Percentiles rank a stretch among this genome's conserved stretches.
Evolutionary conservation across 805 yeast genomes (phyloP).

Genomic region (Saccharomycopsis oosterbeekiorum): DNA sequence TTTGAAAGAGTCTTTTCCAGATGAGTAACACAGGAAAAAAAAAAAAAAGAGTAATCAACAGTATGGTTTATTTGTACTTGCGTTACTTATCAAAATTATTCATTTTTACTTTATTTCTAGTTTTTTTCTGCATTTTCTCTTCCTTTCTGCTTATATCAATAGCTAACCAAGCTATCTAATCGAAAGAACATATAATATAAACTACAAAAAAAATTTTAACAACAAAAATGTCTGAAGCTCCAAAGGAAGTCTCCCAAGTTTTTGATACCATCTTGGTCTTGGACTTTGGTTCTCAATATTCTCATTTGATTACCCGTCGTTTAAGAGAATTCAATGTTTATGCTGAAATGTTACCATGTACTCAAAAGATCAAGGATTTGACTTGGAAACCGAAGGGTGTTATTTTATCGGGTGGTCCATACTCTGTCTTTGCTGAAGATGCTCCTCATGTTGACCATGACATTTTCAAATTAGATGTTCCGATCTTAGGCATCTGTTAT

Average conservation of each 20-base stretch:
- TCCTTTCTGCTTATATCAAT: not conserved
- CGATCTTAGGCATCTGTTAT: conserved; percentile 95
- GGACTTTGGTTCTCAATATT: conserved; percentile 97
- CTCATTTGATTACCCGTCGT: conserved; percentile 93
- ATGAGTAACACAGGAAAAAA: not conserved
- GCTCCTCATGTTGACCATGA: conserved; percentile 97
- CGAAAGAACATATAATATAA: too few species aligned
- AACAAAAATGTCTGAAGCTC: not conserved
- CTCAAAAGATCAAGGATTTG: conserved; percentile 89
- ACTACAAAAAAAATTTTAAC: not conserved
- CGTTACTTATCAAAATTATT: not conserved
- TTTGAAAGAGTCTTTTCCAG: not conserved
- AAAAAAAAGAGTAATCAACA: not conserved
- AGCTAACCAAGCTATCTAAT: not conserved
- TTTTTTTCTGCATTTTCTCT: not conserved
- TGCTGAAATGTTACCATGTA: conserved; percentile 99
- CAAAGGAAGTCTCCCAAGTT: conserved; percentile 61
- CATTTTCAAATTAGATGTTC: conserved; percentile 82
- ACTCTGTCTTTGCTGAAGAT: conserved; percentile 90
- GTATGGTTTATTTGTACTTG: not conserved
- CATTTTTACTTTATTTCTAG: not conserved
- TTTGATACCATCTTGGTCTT: conserved; percentile 96
- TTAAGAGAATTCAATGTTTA: conserved; percentile 95
- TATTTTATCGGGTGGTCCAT: conserved; percentile 94
- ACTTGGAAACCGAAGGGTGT: conserved; percentile 95